Evolutionary conservation across 2,329 filamentous ascomycete species (phyloP).

Genomic region (Pseudogymnoascus sp.): DNA sequence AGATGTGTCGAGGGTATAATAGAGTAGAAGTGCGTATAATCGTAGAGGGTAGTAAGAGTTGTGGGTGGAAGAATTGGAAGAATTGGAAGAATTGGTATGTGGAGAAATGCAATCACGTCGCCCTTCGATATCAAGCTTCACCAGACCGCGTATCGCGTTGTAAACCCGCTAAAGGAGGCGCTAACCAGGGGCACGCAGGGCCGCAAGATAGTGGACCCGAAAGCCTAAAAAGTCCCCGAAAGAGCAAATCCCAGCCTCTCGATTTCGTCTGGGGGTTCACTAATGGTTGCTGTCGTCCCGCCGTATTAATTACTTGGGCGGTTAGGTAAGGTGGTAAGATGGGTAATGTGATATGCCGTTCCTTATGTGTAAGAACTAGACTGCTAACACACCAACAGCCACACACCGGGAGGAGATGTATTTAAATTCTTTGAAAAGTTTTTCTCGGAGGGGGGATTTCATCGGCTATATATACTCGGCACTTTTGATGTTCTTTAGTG

Average conservation of each 20-base stretch:
- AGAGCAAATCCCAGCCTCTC: not conserved
- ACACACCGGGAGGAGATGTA: not conserved
- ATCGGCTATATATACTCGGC: not conserved
- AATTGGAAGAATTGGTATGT: constrained; percentile 1
- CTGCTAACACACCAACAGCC: not conserved
- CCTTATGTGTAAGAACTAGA: not conserved
- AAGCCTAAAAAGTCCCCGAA: constrained; percentile 4
- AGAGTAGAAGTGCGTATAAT: not conserved
- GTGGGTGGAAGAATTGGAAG: constrained; percentile 5
- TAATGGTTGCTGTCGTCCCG: not conserved
- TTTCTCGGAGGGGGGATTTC: not conserved
- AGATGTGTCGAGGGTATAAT: constrained; percentile 2
- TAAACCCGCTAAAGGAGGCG: constrained; percentile 1
- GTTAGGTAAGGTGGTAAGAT: not conserved
- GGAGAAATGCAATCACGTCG: constrained; percentile 2
- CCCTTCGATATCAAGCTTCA: constrained; percentile 4
- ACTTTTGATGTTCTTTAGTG: not conserved
- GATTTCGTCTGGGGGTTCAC: not conserved
- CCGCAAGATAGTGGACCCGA: constrained; percentile 7
- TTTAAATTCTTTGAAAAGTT: not conserved
- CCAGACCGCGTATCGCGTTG: constrained; percentile 7
- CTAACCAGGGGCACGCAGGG: constrained; percentile 5
- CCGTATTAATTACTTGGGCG: not conserved
- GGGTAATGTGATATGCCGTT: constrained; percentile 5
- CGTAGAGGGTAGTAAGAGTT: not conserved